Evolutionary conservation across 495 filamentous ascomycete genomes (phyloP), one percentile per base, ranked within the genome.

Genomic region (Penicillium malachiteum): DNA sequence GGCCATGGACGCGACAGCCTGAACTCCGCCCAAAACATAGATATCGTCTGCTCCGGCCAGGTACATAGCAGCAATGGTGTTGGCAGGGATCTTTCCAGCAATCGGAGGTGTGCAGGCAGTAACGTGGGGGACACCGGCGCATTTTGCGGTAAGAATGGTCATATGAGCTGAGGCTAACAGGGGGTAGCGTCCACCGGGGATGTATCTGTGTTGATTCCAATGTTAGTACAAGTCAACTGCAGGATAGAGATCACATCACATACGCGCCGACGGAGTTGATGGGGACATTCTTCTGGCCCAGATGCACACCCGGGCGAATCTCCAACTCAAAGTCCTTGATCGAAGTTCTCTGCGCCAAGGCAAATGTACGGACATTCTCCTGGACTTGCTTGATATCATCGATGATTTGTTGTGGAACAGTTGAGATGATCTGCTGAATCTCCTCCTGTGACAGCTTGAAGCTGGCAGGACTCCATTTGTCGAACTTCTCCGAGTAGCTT

Each of bases 1-100:
- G 13, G 90, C 90, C 80, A 94, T 85, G 14, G 89, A 89, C 16
- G 90, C 88, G 18, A 82, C 66, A 7, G 80, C 78, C 54, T 83
- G 80, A 0, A 81, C 79, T 0, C 80, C 79, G 1, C 80, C 79
- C 1, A 83, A 70, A 38, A 82, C 62, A 64, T 72, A 80, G 46
- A 81, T 81, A 18, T 75, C 68, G 54, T 82, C 80, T 1, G 80
- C 80, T 3, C 79, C 78, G 8, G 80, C 80, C n/a, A 77, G 66
- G 60, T 77, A 68, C 67, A 81, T 80, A 0, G 80, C 80, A 1
- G 80, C 78, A 7, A 83, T 69, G 1, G 80, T 81, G 8, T 72
- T 71, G 47, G 65, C 65, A 0, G 80, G 79, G 45, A 83, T 74
- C 53, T 79, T 58, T 5, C 78, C 78, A 5, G 58, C 59, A 37